Conservation (phyloP, 129 eudicot species). For the Sambucus nigra region DNA sequence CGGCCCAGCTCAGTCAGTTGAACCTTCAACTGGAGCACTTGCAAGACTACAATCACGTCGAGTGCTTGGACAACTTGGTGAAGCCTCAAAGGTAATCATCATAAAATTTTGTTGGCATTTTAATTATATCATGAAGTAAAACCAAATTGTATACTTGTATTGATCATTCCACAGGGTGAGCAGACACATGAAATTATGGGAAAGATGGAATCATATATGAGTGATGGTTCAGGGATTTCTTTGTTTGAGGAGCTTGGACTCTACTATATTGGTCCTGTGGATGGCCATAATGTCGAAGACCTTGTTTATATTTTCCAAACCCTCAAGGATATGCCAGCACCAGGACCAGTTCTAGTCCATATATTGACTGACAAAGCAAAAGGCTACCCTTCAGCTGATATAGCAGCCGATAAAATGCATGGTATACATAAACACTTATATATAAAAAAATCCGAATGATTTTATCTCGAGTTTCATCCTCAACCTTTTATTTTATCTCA, state of each 20-base stretch:
- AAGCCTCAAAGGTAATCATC: too few relatives aligned
- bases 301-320: slow-evolving; percentile 37
- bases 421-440: slow-evolving; percentile 21
- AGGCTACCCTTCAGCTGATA: slow-evolving; percentile 68
- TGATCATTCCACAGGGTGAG: too few relatives aligned
- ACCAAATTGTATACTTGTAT: too few relatives aligned
- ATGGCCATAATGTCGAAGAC: slow-evolving; percentile 63
- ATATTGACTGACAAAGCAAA: slow-evolving; percentile 67
- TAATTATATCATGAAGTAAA: too few relatives aligned
- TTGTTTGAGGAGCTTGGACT: slow-evolving; percentile 68
- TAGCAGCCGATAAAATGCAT: slow-evolving; percentile 61
- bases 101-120: too few relatives aligned
- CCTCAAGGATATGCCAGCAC: slow-evolving; percentile 30
- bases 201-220: slow-evolving; percentile 33
- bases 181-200: slow-evolving; percentile 42
- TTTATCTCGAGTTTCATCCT: too few relatives aligned
- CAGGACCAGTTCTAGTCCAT: slow-evolving; percentile 67
- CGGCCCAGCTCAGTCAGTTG: too few relatives aligned
- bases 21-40: too few relatives aligned
- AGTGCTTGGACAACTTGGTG: too few relatives aligned
- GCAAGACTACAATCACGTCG: too few relatives aligned
- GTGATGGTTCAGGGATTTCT: slow-evolving; percentile 26
- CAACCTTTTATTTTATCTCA: too few relatives aligned
- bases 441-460: neutral
- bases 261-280: slow-evolving; percentile 62